These are phyloP conservation scores for Pyrus pyrifolia DNA, from an alignment of 306 rosid genomes.

Conservation along the genomic window DNA sequence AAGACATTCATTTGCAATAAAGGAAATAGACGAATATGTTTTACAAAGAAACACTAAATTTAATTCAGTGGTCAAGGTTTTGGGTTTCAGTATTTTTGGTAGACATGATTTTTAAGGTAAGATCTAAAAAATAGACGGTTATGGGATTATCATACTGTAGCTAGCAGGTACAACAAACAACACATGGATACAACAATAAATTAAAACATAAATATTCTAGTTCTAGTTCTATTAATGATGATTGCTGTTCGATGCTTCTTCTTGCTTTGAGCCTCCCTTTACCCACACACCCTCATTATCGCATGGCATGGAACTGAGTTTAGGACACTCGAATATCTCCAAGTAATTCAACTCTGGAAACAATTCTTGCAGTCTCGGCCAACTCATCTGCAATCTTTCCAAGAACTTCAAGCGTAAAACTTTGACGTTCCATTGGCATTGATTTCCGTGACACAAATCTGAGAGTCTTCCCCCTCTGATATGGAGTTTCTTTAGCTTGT, in stretches of 20 bases:
- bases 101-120: too few relatives aligned
- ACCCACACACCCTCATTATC: constrained; percentile 13
- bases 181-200: too few relatives aligned
- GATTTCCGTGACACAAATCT: not conserved
- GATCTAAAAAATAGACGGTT: too few relatives aligned
- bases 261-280: not conserved
- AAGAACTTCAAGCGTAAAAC: constrained; percentile 2
- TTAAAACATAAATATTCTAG: too few relatives aligned
- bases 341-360: not conserved
- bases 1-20: too few relatives aligned
- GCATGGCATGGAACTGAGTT: not conserved
- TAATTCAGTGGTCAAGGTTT: too few relatives aligned
- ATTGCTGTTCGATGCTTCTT: too few relatives aligned
- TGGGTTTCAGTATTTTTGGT: too few relatives aligned
- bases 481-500: not conserved
- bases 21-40: too few relatives aligned
- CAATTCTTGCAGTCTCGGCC: not conserved
- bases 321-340: constrained; percentile 7
- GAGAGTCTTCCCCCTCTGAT: constrained; percentile 5
- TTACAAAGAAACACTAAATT: too few relatives aligned
- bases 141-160: too few relatives aligned
- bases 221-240: not conserved
- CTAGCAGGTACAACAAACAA: too few relatives aligned
- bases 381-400: not conserved
- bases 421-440: not conserved